Base-by-base conservation (phyloP, 2,329 filamentous ascomycete genomes). In the Grosmannia serpens region DNA sequence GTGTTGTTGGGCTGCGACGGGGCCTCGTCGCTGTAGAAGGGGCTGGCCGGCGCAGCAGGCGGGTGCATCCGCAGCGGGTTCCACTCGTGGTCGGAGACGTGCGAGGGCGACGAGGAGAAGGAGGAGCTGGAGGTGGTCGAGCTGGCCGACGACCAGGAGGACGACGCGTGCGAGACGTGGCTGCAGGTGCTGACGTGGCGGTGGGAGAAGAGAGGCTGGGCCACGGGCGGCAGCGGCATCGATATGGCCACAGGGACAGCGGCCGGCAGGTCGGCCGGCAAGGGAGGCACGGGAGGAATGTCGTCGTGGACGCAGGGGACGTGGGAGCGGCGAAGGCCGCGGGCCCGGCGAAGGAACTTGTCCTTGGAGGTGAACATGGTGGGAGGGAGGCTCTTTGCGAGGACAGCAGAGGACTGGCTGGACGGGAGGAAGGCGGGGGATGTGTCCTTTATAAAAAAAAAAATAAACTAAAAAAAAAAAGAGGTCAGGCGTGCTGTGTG, bases 21-120 rank as follows among this genome's bases (percentile, higher is more conserved):
- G 47, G 46, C 33, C 29, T 41, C 50, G 50, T 52, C 46, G 52
- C 47, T 26, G 10, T 29, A 35, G 38, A 15, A 15, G 33, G 27
- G 15, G 17, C 33, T n/a, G 22, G 33, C n/a, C 33, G 55, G 20
- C 47, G 29, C 49, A 20, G 55, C 35, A n/a, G 67, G 55, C 2
- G 68, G 69, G 63, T 72, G 68, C 51, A 69, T 64, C n/a, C 69
- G 66, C 38, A 72, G 65, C 11, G 70, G 67, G 56, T 71, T 55
- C 41, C 41, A 44, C 41, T 4, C 41, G 41, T 44, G 41, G 41
- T 44, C 41, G 38, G 10, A 41, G 59, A 59, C 53, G 53, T 24
- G 53, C 9, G 38, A 24, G 29, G 20, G 22, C 35, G 52, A 44
- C 44, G 46, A 26, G 2, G 41, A 35, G 5, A 56, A 55, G 1